Evolutionary conservation across 108 stramenopile species (phyloP), one percentile per base, ranked within the genome.

Genomic region (Cyclotella choctawhatcheeana): DNA sequence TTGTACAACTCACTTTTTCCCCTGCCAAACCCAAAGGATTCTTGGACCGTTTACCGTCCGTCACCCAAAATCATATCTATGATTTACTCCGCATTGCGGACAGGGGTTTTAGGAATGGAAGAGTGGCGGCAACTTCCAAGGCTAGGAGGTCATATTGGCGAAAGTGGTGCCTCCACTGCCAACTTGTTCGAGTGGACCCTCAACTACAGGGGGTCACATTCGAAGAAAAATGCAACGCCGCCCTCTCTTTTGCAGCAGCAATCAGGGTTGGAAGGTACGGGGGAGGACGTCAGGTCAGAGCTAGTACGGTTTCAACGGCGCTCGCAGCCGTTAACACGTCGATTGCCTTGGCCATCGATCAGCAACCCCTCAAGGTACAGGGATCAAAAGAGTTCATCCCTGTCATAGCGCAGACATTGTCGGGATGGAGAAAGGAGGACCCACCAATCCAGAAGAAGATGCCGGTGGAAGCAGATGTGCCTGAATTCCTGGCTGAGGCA

Each of bases 161-260:
- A 0, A 51, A 62, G 20, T 69, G 67, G 75, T 24, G 14, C 17
- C 0, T 0, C 14, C 55, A 61, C 18, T 35, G 45, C 60, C n/a
- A 26, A 37, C 48, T 34, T 71, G 12, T 71, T 45, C 59, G 71
- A 50, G 31, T 61, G 48, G 71, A 61, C 71, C 71, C 71, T 61
- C 40, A 24, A 34, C 59, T 60, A 60, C 37, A 40, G 59, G 21
- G 20, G 20, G 26, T 2, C 0, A 6, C 13, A 3, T 37, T 40
- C 35, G 12, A 60, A 60, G 6, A 22, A 17, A 5, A 17, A 21
- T 0, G 2, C 16, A 24, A 20, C 1, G 14, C 16, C 25, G 0
- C 20, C 59, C 5, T 1, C 5, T 2, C 20, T 4, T 17, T 24
- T 22, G 33, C 35, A 21, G 33, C 35, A 40, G n/a, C 18, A 5